A percentile compares a stretch with the other conserved stretches of the same genome.
Evolutionary conservation across 148 eudicot genomes (phyloP).

Genomic region (Persicaria maculosa): DNA sequence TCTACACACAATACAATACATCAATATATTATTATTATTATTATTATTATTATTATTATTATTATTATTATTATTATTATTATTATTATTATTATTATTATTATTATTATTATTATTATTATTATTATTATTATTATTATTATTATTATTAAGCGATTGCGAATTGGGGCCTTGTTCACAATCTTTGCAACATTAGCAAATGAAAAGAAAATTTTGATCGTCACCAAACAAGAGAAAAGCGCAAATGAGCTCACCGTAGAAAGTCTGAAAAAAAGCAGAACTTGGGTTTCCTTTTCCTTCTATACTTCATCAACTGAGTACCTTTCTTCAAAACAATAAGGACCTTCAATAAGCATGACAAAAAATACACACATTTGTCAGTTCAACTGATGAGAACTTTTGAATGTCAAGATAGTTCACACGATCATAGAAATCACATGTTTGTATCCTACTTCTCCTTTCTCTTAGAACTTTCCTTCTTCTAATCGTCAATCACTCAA

Average conservation of each 20-base stretch:
- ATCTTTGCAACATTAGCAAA: neutral
- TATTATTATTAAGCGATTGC: neutral
- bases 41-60: too few relatives aligned
- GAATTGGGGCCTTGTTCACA: neutral
- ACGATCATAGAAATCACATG: neutral
- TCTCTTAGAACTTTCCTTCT: neutral
- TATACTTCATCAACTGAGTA: conserved; percentile 42
- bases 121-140: too few relatives aligned
- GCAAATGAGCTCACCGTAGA: conserved; percentile 29
- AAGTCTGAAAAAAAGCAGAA: conserved; percentile 57
- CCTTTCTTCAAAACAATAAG: conserved; percentile 14
- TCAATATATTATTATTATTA: neutral
- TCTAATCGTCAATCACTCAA: neutral
- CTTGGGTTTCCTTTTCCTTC: conserved; percentile 64
- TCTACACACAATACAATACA: neutral
- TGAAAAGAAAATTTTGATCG: neutral
- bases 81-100: too few relatives aligned
- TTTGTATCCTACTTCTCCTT: neutral
- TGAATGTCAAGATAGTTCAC: neutral
- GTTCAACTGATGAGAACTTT: neutral
- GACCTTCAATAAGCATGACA: neutral
- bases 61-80: too few relatives aligned
- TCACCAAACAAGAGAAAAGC: neutral
- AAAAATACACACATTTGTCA: neutral
- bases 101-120: too few relatives aligned